Conservation (phyloP, 2,329 filamentous ascomycete genomes). For the Arthrobotrys sinensis region DNA sequence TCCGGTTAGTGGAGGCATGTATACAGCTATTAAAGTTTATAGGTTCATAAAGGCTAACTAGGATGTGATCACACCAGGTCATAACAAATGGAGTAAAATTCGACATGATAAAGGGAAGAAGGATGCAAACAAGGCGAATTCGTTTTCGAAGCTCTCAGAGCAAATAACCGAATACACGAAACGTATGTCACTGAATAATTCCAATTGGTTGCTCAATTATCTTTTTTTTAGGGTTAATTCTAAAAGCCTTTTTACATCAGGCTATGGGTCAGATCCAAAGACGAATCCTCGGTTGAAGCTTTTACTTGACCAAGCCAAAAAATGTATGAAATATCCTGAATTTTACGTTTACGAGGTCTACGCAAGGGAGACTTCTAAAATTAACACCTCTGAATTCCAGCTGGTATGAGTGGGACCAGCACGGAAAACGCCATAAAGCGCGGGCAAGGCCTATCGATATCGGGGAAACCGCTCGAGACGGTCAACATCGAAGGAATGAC, state of each 20-base stretch:
- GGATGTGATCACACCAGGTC: conserved; percentile 71
- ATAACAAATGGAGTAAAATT: conserved; percentile 97
- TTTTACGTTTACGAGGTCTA: too few species aligned
- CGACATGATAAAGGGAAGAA: conserved; percentile 92
- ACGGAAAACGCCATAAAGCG: conserved; percentile 90
- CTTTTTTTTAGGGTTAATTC: conserved; percentile 69
- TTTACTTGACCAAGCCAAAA: conserved; percentile 42
- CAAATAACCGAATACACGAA: conserved; percentile 73
- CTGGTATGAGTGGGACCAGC: conserved; percentile 83
- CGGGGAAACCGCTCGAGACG: conserved; percentile 82
- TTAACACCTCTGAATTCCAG: conserved; percentile 66
- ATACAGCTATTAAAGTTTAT: neutral
- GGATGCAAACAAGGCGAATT: conserved; percentile 82
- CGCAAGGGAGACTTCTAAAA: neutral
- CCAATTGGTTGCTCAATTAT: conserved; percentile 30
- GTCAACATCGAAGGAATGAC: conserved; percentile 85
- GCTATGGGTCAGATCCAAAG: conserved; percentile 56
- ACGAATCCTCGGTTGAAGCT: conserved; percentile 49
- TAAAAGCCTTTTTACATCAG: conserved; percentile 70
- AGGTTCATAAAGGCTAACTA: conserved; percentile 70
- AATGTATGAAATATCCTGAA: conserved; percentile 54
- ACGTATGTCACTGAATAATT: conserved; percentile 27
- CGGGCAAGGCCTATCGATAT: conserved; percentile 85
- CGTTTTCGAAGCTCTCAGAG: conserved; percentile 78
- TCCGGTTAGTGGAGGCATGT: conserved; percentile 59